Evolutionary conservation across 129 eudicot genomes (phyloP).

Genomic region (Gnaphalium uliginosum): DNA sequence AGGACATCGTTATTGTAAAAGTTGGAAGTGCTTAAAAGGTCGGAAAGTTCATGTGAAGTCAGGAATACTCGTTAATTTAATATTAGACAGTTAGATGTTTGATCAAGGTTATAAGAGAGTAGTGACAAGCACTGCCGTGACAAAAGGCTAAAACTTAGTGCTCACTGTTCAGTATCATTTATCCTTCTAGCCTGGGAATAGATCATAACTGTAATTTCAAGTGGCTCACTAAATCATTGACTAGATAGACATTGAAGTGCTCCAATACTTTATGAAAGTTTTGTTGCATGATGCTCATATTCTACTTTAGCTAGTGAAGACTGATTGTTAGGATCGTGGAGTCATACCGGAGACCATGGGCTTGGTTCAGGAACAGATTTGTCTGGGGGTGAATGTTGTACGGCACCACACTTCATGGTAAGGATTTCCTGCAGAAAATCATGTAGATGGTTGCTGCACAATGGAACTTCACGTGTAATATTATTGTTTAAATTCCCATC

Average conservation of each 20-base stretch:
- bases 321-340: constrained; percentile 13
- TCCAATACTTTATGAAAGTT: neutral
- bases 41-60: too few species aligned
- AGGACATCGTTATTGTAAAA: too few species aligned
- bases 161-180: too few species aligned
- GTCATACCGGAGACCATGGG: constrained; percentile 99
- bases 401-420: constrained; percentile 84
- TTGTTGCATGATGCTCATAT: constrained; percentile 4
- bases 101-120: too few species aligned
- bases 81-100: too few species aligned
- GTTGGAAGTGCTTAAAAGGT: too few species aligned
- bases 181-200: neutral
- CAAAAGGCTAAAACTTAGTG: too few species aligned
- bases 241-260: neutral
- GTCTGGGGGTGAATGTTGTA: constrained; percentile 86
- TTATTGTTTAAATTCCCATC: neutral
- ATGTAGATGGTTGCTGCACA: constrained; percentile 11
- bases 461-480: constrained; percentile 12
- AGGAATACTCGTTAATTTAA: too few species aligned
- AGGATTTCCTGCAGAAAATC: constrained; percentile 70
- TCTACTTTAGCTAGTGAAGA: constrained; percentile 4
- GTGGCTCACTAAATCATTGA: neutral
- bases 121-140: too few species aligned
- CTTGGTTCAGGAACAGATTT: constrained; percentile 84
- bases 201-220: constrained; percentile 1